These are phyloP conservation scores for Meyerozyma athensensis DNA, from an alignment of 1,139 yeast genomes.

Conservation along the genomic window DNA sequence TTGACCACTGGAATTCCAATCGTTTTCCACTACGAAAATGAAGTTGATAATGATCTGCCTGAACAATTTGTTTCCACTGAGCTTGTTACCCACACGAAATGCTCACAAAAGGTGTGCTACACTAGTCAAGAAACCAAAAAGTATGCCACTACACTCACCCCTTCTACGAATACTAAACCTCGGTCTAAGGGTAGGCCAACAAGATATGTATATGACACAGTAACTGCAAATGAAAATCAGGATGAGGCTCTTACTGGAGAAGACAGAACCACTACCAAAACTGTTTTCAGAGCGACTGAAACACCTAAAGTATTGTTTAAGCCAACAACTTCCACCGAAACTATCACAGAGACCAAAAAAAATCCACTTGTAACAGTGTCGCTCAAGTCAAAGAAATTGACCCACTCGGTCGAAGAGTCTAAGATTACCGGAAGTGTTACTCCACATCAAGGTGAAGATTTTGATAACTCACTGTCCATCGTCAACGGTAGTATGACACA, in stretches of 20 bases:
- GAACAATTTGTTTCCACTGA: background rate
- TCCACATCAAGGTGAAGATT: background rate
- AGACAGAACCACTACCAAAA: constrained; percentile 21
- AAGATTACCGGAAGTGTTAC: constrained; percentile 7
- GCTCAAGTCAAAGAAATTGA: constrained; percentile 14
- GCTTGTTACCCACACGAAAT: background rate
- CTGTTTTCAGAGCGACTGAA: constrained; percentile 23
- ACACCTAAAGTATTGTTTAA: constrained; percentile 18
- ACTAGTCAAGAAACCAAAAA: background rate
- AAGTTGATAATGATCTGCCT: constrained; percentile 4
- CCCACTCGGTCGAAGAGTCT: constrained; percentile 8
- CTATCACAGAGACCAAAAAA: constrained; percentile 18
- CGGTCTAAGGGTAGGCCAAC: constrained; percentile 8
- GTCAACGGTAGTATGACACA: constrained; percentile 4
- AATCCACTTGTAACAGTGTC: constrained; percentile 27
- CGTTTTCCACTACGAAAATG: constrained; percentile 27
- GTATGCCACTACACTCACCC: background rate
- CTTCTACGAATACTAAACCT: background rate
- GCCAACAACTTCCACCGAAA: constrained; percentile 15
- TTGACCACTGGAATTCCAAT: constrained; percentile 27
- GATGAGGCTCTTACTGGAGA: constrained; percentile 3
- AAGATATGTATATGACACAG: constrained; percentile 9
- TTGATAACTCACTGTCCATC: background rate
- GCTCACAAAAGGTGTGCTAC: background rate
- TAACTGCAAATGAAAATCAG: constrained; percentile 5